Conservation (phyloP, 78 protist genomes). For the Corallochytrium limacisporum region DNA sequence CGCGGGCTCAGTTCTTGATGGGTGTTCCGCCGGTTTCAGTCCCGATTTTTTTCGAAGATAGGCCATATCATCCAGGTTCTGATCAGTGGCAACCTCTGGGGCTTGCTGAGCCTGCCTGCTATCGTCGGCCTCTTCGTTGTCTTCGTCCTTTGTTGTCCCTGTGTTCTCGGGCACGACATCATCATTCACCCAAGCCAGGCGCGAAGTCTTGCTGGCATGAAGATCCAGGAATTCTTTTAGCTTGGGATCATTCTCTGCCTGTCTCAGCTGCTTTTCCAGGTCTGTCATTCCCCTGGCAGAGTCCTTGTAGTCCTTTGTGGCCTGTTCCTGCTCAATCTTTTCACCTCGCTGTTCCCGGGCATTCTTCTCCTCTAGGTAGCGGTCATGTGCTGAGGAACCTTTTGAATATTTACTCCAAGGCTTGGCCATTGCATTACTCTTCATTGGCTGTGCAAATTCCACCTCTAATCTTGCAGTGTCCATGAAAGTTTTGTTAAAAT, state of each 20-base stretch:
- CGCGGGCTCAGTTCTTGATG: neutral
- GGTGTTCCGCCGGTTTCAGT: neutral
- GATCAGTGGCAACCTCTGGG: neutral
- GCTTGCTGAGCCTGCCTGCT: no score
- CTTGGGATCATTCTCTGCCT: neutral
- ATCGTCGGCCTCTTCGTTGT: no score
- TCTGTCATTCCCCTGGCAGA: neutral
- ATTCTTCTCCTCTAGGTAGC: neutral
- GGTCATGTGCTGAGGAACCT: constrained; percentile 23
- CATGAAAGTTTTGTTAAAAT: constrained; percentile 53
- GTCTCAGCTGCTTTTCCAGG: neutral
- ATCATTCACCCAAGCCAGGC: neutral
- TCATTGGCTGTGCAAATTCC: constrained; percentile 40
- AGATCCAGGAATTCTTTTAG: neutral
- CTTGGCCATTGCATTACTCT: neutral
- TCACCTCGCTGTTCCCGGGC: neutral
- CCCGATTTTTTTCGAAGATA: neutral
- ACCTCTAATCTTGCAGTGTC: constrained; percentile 64
- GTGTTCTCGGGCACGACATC: no score
- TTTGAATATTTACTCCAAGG: constrained; percentile 48
- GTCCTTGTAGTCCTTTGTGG: neutral
- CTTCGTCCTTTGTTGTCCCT: no score
- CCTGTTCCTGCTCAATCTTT: neutral
- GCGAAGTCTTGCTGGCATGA: neutral
- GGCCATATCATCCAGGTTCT: neutral